These are phyloP conservation scores for Mrakiaceae sp. DNA, from an alignment of 1,284 basidiomycete species.

Conservation along the genomic window DNA sequence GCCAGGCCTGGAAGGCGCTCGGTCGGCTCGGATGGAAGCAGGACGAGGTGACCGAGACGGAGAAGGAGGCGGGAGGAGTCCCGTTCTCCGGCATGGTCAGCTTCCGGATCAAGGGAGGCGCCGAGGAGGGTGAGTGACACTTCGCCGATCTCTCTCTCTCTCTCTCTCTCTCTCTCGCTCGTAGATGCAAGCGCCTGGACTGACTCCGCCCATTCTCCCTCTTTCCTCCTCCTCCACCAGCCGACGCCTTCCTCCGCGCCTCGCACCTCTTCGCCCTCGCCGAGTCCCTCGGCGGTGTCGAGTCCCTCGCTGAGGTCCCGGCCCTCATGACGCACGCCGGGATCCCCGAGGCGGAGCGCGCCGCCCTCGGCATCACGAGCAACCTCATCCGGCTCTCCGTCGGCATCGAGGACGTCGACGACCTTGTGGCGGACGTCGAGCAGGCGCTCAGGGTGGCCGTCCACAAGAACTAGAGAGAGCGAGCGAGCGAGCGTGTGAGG, in stretches of 20 bases:
- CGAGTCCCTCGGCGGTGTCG: conserved; percentile 83
- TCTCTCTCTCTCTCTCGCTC: too few relatives aligned
- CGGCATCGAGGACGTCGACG: conserved; percentile 77
- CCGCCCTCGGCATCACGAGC: conserved; percentile 62
- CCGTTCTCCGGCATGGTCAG: conserved; percentile 56
- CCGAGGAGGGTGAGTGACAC: conserved; percentile 19
- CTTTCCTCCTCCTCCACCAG: conserved; percentile 22
- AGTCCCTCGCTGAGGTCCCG: conserved; percentile 75
- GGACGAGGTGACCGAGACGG: conserved; percentile 21
- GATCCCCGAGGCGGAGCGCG: conserved; percentile 60
- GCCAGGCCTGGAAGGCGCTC: conserved; percentile 59
- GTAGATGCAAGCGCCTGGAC: neutral
- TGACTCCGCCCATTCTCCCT: neutral
- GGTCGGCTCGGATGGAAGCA: conserved; percentile 34
- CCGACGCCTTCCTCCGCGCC: conserved; percentile 58
- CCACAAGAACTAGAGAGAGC: neutral
- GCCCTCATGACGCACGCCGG: conserved; percentile 58
- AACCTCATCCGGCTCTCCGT: conserved; percentile 73
- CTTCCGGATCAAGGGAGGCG: conserved; percentile 47
- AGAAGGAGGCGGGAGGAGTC: conserved; percentile 43
- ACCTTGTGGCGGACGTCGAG: conserved; percentile 64
- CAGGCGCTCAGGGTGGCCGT: conserved; percentile 51
- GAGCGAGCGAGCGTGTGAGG: too few relatives aligned
- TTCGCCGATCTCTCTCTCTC: too few relatives aligned
- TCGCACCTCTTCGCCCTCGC: conserved; percentile 71